Evolutionary conservation across 805 yeast species (phyloP).

Genomic region (Myxozyma neotropica): DNA sequence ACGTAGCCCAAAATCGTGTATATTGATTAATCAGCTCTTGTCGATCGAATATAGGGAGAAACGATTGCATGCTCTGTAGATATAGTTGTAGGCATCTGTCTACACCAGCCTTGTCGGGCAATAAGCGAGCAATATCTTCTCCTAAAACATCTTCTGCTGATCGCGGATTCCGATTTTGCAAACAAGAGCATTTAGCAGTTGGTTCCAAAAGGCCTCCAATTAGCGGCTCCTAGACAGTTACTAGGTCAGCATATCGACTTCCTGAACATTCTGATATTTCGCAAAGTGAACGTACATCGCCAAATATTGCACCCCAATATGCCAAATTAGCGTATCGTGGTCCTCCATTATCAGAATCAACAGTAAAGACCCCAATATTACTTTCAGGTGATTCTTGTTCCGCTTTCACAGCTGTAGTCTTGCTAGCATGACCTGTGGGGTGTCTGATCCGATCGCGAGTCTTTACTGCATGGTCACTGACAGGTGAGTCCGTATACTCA

Average conservation of each 20-base stretch:
- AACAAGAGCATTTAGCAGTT: neutral
- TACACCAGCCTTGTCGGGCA: slow-evolving; percentile 16
- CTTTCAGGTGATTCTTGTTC: neutral
- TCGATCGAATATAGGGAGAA: slow-evolving; percentile 24
- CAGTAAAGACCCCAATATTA: slow-evolving; percentile 17
- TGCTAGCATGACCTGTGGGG: neutral
- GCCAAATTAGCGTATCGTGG: slow-evolving; percentile 24
- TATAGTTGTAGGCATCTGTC: slow-evolving; percentile 16
- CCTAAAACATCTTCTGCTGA: slow-evolving; percentile 8
- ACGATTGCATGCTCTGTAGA: slow-evolving; percentile 20
- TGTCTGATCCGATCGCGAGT: neutral
- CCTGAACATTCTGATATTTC: neutral
- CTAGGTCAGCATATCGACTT: no score
- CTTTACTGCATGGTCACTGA: neutral
- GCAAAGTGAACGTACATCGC: slow-evolving; percentile 12
- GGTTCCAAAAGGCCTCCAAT: slow-evolving; percentile 4
- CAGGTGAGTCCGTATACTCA: slow-evolving; percentile 10
- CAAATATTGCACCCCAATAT: slow-evolving; percentile 24
- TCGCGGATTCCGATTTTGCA: neutral
- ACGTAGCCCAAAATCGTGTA: slow-evolving; percentile 16
- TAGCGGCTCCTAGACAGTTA: neutral
- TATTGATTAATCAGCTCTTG: slow-evolving; percentile 7
- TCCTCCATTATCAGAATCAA: slow-evolving; percentile 17
- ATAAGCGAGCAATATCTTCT: slow-evolving; percentile 4
- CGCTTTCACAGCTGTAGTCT: neutral